Conservation (phyloP, 129 eudicot species). For the Glebionis coronaria region DNA sequence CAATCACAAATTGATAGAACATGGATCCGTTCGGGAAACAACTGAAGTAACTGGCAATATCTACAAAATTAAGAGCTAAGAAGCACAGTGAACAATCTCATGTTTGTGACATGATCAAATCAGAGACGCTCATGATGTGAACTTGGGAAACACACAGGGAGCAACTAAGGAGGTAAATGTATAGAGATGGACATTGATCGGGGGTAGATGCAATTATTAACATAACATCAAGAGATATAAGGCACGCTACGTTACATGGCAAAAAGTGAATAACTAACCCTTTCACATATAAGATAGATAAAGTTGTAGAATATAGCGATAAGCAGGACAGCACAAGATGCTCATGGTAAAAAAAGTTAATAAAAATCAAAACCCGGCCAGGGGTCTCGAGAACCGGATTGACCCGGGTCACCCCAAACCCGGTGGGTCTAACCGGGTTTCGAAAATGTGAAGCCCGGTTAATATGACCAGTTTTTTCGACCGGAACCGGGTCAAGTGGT, state of each 20-base stretch:
- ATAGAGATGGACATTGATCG: no score
- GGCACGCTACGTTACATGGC: background rate
- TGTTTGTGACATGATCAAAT: background rate
- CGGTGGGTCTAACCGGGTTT: no score
- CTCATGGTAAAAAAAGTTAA: no score
- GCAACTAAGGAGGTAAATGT: background rate
- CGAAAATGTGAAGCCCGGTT: no score
- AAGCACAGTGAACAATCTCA: background rate
- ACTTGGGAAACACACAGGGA: background rate
- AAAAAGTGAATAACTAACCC: background rate
- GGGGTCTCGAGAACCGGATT: no score
- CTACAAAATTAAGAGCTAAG: background rate
- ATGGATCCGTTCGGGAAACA: background rate
- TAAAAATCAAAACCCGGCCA: no score
- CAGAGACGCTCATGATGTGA: conserved; percentile 3
- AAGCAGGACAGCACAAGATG: no score
- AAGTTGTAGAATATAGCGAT: background rate
- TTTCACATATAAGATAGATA: background rate
- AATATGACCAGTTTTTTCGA: no score
- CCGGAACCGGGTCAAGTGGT: no score
- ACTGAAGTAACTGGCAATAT: background rate
- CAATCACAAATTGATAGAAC: background rate
- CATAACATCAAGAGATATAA: background rate
- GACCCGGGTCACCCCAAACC: no score
- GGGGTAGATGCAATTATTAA: background rate